Conservation (phyloP, 176 grass and related monocot genomes). For the Chloris gayana region DNA sequence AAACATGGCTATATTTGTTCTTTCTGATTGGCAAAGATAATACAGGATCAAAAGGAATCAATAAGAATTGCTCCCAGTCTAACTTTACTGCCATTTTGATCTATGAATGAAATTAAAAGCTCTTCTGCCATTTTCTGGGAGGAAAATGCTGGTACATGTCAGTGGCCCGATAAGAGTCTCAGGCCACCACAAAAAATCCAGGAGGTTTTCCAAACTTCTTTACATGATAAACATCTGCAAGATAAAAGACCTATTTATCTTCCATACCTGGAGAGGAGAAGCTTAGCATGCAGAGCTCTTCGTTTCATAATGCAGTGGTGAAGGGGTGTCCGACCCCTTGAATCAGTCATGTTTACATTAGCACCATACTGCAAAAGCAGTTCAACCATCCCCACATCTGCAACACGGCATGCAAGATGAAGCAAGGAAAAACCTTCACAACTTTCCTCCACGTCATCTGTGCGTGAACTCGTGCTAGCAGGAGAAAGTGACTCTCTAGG, state of each 20-base stretch:
- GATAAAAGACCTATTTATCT: conserved; percentile 10
- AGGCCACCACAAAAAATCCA: not conserved
- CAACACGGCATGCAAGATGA: conserved; percentile 84
- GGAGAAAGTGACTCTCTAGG: conserved; percentile 46
- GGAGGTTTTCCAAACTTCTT: not conserved
- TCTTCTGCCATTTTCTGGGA: not conserved
- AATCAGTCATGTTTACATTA: conserved; percentile 79
- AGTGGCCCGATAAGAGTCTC: not conserved
- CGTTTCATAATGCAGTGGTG: conserved; percentile 87
- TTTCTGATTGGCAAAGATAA: not conserved
- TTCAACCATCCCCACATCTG: conserved; percentile 88
- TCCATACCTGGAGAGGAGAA: conserved; percentile 81
- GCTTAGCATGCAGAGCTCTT: conserved; percentile 72
- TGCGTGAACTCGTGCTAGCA: conserved; percentile 56
- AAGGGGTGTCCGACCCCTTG: conserved; percentile 72
- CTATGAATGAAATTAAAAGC: conserved; percentile 1
- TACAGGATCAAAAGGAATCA: not conserved
- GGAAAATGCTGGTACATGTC: not conserved
- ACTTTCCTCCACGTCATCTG: conserved; percentile 51
- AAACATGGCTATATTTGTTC: not conserved
- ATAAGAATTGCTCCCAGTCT: not conserved
- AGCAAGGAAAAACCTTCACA: conserved; percentile 90
- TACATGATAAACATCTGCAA: conserved; percentile 25
- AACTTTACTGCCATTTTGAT: not conserved
- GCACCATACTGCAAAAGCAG: conserved; percentile 92